phyloP scores from a whole-genome alignment of 768 basidiomycete species.

The Tricholoma flavovirens region DNA sequence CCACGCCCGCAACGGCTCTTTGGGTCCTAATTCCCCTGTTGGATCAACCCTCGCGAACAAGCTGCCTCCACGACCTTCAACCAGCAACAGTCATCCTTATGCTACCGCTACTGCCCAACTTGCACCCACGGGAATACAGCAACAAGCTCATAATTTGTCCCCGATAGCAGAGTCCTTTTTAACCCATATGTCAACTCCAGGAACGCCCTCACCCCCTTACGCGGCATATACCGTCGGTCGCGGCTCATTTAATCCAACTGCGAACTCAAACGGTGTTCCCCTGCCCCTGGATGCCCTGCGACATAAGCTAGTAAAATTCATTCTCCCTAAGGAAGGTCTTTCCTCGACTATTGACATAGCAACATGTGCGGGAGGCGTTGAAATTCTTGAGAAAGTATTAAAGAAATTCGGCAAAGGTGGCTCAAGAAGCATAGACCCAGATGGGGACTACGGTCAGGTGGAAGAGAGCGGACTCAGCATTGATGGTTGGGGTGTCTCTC shows the following conservation, averaged over 20 bases:
- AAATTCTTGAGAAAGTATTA: constrained; percentile 83
- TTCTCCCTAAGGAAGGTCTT: constrained; percentile 75
- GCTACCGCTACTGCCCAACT: constrained; percentile 49
- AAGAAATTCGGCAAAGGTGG: constrained; percentile 80
- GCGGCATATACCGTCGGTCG: constrained; percentile 50
- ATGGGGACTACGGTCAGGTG: constrained; percentile 53
- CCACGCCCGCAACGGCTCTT: constrained; percentile 52
- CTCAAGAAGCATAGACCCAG: constrained; percentile 35
- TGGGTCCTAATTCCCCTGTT: constrained; percentile 37
- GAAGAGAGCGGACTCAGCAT: constrained; percentile 74
- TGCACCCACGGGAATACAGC: constrained; percentile 29
- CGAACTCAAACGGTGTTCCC: constrained; percentile 36
- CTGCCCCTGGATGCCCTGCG: constrained; percentile 73
- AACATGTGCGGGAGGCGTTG: constrained; percentile 74
- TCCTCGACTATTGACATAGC: constrained; percentile 76
- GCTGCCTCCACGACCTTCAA: constrained; percentile 37
- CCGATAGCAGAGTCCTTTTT: constrained; percentile 68
- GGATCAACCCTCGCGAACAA: constrained; percentile 33
- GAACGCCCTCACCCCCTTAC: constrained; percentile 46
- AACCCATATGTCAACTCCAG: constrained; percentile 25
- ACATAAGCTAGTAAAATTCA: constrained; percentile 84
- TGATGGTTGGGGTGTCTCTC: constrained; percentile 86
- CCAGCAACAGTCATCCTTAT: constrained; percentile 52
- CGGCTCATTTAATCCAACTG: constrained; percentile 49
- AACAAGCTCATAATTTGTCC: constrained; percentile 46